These are phyloP conservation scores for Nicotiana benthamiana DNA, from an alignment of 257 asterid species.

Conservation along the genomic window DNA sequence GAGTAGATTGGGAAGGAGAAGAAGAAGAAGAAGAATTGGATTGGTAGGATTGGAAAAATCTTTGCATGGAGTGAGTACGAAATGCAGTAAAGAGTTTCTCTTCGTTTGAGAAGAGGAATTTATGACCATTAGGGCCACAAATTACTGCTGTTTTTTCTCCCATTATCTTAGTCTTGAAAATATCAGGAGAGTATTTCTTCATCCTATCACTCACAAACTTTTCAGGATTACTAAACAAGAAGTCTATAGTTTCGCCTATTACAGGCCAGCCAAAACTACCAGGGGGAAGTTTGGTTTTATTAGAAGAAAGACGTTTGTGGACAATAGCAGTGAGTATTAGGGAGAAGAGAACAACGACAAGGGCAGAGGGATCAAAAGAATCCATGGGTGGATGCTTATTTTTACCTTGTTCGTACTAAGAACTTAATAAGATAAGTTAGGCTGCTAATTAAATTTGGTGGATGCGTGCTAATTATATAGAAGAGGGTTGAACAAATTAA, in stretches of 20 bases:
- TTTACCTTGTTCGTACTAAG: background rate
- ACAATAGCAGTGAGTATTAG: background rate
- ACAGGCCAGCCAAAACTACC: slow-evolving; percentile 77
- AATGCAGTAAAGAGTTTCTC: slow-evolving; percentile 43
- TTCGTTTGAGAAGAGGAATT: slow-evolving; percentile 64
- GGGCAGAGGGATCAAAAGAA: slow-evolving; percentile 2
- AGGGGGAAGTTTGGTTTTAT: slow-evolving; percentile 39
- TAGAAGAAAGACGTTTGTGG: slow-evolving; percentile 4
- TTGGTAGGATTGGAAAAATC: slow-evolving; percentile 49
- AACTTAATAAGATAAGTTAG: background rate
- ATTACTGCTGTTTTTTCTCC: slow-evolving; percentile 71
- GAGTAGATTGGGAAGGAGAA: background rate
- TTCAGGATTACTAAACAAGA: slow-evolving; percentile 53
- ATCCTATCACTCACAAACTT: slow-evolving; percentile 50
- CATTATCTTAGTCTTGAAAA: slow-evolving; percentile 55
- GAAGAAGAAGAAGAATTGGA: slow-evolving; percentile 10
- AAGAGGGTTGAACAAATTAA: background rate
- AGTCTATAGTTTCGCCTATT: slow-evolving; percentile 46
- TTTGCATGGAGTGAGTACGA: slow-evolving; percentile 59
- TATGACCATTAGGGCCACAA: slow-evolving; percentile 66
- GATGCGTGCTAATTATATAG: background rate
- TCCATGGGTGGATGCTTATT: slow-evolving; percentile 23
- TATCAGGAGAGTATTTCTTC: slow-evolving; percentile 44
- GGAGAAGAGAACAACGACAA: slow-evolving; percentile 1
- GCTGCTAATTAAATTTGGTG: background rate